phyloP scores from a whole-genome alignment of 1,284 basidiomycete species.

The Puccinia coronata region DNA sequence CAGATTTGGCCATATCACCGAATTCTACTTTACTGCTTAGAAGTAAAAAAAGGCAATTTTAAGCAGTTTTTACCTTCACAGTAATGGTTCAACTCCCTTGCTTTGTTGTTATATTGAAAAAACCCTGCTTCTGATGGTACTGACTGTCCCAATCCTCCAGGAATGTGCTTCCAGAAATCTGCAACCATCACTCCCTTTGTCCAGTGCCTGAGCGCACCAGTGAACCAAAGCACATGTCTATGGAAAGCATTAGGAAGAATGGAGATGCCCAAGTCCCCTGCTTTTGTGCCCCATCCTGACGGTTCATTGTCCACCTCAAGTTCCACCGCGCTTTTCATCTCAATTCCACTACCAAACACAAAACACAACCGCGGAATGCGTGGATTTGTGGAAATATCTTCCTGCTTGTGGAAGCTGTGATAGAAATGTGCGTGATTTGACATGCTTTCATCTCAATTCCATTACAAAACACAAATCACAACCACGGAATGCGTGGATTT shows the following conservation, averaged over 20 bases:
- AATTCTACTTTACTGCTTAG: too few species aligned
- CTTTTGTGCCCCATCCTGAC: slow-evolving; percentile 11
- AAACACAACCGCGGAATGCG: not conserved
- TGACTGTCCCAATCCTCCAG: not conserved
- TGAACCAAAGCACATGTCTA: not conserved
- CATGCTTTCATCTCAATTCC: too few species aligned
- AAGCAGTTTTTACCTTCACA: too few species aligned
- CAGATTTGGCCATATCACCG: too few species aligned
- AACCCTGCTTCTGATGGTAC: not conserved
- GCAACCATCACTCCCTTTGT: not conserved
- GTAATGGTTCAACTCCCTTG: too few species aligned
- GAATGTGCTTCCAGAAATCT: not conserved
- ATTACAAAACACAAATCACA: too few species aligned
- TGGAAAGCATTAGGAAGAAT: slow-evolving; percentile 10
- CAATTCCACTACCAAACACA: not conserved
- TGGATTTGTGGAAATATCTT: slow-evolving; percentile 13
- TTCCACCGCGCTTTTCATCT: not conserved
- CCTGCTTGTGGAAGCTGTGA: slow-evolving; percentile 22
- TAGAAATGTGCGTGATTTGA: too few species aligned
- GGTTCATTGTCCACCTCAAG: not conserved
- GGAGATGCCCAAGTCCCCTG: slow-evolving; percentile 17
- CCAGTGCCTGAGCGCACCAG: slow-evolving; percentile 1
- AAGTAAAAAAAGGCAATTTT: too few species aligned
- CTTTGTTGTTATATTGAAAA: not conserved
- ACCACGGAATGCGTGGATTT: too few species aligned